Base-by-base conservation (phyloP, 225 moss, liverwort and hornwort species). In the Antitrichia curtipendula region DNA sequence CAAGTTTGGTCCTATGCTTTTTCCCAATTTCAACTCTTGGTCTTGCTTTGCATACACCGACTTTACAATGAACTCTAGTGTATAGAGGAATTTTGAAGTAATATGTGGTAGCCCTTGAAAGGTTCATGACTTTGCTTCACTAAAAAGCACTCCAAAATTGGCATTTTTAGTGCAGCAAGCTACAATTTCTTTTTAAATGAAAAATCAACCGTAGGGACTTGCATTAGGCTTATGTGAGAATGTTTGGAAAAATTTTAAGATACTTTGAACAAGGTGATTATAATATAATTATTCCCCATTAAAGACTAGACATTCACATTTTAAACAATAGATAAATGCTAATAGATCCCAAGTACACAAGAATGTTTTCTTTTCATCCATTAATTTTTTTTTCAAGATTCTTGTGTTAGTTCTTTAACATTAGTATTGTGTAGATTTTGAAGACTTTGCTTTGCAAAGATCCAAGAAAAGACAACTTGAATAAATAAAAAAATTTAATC, bases 261-360 rank as follows among this genome's bases (percentile, higher is more conserved):
- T 2, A 23, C 14, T 9, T 36, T 53, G 8, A 36, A 14, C 8
- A 36, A 75, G 8, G 8, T 52, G 53, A 75, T 36, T 22, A 14
- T 74, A 31, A 49, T 31, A 7, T 31, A 19, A 16, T 31, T 31
- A 45, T 0, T 1, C 8, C 10, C 7, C 23, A 2, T 16, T 9
- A 5, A 4, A 70, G 41, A 16, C 3, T 0, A 28, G 6, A 16
- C 28, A 43, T 69, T 69, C 8, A 14, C 40, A 68, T 22, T 38
- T 38, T 38, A 7, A 69, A 40, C 23, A 38, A 23, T 0, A 2
- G 13, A 8, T 13, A 23, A 23, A 68, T 2, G 4, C 38, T 23
- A n/a, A n/a, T 12, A 22, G 7, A 38, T 22, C 7, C 4, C 3
- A n/a, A 6, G 7, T 0, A 7, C 2, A n/a, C 21, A 21, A n/a